These are phyloP conservation scores for Trichomonas vaginalis DNA, from an alignment of 208 protist species.

Conservation along the genomic window DNA sequence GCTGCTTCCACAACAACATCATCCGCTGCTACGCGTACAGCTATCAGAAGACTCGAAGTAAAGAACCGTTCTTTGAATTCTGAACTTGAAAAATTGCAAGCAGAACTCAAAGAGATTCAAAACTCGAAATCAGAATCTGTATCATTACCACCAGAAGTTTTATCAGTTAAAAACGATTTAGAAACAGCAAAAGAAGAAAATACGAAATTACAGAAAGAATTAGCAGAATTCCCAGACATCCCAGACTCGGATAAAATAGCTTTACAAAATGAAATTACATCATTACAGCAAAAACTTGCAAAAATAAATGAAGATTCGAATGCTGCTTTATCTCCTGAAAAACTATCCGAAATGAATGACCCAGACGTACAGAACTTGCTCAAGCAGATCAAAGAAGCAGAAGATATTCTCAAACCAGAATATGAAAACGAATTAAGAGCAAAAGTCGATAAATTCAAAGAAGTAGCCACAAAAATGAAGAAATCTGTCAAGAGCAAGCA, in stretches of 20 bases:
- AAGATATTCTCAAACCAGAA: neutral
- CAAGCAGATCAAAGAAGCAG: neutral
- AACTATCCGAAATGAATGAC: neutral
- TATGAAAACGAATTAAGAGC: neutral
- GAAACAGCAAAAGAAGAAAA: neutral
- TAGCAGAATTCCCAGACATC: neutral
- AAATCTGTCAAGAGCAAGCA: neutral
- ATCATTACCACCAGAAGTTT: neutral
- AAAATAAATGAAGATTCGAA: neutral
- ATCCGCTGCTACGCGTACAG: neutral
- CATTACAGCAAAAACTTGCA: neutral
- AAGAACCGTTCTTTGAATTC: neutral
- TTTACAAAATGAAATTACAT: neutral
- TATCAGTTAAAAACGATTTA: neutral
- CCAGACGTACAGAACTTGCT: neutral
- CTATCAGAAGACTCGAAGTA: neutral
- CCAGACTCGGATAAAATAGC: neutral
- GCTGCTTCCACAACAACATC: neutral
- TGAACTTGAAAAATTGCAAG: neutral
- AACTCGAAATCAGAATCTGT: neutral
- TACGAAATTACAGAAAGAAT: neutral
- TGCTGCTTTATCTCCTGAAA: neutral
- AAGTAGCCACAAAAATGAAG: neutral
- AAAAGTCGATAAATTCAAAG: neutral
- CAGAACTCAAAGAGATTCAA: neutral